Conservation (phyloP, 2,329 filamentous ascomycete species). For the Aspergillus sp. region DNA sequence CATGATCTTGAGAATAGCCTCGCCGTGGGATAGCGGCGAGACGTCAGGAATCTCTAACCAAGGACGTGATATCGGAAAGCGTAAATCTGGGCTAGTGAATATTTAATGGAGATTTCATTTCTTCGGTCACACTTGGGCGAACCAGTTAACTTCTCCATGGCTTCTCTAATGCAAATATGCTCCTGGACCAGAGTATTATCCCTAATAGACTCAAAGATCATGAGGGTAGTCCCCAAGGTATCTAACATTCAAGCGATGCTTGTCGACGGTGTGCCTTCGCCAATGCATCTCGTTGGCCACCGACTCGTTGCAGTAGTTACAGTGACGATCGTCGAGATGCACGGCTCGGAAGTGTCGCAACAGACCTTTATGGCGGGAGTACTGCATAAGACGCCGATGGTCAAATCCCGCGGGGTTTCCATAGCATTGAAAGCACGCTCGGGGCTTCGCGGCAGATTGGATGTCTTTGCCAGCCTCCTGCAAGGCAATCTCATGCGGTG, state of each 20-base stretch:
- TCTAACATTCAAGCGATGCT: conserved; percentile 4
- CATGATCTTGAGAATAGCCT: conserved; percentile 1
- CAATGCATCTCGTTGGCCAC: conserved; percentile 5
- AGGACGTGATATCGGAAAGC: background rate
- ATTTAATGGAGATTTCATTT: background rate
- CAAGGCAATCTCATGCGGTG: conserved; percentile 2
- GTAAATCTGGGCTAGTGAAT: background rate
- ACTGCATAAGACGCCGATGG: background rate
- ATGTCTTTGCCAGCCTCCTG: conserved; percentile 3
- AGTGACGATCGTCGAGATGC: conserved; percentile 4
- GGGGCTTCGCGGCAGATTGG: conserved; percentile 2
- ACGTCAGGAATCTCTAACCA: background rate
- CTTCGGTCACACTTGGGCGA: background rate
- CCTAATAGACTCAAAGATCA: conserved; percentile 1
- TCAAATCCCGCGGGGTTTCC: conserved; percentile 2
- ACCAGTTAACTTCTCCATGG: background rate
- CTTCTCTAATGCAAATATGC: background rate
- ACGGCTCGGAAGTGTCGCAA: conserved; percentile 3
- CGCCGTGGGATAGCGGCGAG: background rate
- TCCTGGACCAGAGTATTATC: conserved; percentile 1
- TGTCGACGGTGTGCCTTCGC: conserved; percentile 3
- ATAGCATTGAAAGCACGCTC: conserved; percentile 5
- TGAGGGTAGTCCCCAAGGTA: conserved; percentile 2
- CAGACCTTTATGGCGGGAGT: conserved; percentile 2
- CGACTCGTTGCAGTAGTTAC: conserved; percentile 6